These are phyloP conservation scores for Lachancea thermotolerans DNA, from an alignment of 805 yeast species.

Conservation along the genomic window DNA sequence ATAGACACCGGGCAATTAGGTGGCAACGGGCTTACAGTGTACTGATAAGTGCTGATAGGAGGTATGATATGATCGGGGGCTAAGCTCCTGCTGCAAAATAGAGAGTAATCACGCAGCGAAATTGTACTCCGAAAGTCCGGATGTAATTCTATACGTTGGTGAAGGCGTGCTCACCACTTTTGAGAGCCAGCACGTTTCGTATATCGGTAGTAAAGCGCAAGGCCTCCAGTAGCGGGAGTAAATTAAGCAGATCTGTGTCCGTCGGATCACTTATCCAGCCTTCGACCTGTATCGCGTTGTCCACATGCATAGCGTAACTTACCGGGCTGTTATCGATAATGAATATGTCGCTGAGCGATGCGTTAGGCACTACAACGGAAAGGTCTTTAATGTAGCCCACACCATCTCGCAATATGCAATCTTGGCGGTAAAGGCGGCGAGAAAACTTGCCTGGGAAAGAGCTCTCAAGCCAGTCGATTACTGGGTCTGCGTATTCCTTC, in stretches of 20 bases:
- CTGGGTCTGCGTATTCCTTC: slow-evolving; percentile 94
- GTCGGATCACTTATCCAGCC: slow-evolving; percentile 98
- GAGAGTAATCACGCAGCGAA: neutral
- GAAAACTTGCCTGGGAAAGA: slow-evolving; percentile 44
- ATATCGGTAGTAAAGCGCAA: slow-evolving; percentile 81
- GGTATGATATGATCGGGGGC: too few species aligned
- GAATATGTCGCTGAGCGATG: slow-evolving; percentile 42
- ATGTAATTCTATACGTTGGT: neutral
- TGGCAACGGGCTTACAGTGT: too few species aligned
- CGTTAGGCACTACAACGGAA: slow-evolving; percentile 1
- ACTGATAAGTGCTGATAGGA: too few species aligned
- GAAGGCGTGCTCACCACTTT: slow-evolving; percentile 42
- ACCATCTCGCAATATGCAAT: slow-evolving; percentile 71
- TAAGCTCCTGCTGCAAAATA: neutral
- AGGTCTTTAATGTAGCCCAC: slow-evolving; percentile 84
- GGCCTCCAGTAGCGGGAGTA: slow-evolving; percentile 58
- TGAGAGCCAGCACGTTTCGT: slow-evolving; percentile 64
- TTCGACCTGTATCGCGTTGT: slow-evolving; percentile 87
- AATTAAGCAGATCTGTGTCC: slow-evolving; percentile 73
- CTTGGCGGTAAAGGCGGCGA: slow-evolving; percentile 66
- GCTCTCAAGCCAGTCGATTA: slow-evolving; percentile 82
- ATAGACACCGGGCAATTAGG: too few species aligned
- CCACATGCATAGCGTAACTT: slow-evolving; percentile 74
- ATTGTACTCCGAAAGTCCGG: neutral
- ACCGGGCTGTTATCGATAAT: slow-evolving; percentile 92